Conservation (phyloP, 768 basidiomycete genomes). For the Galerina sulciceps region DNA sequence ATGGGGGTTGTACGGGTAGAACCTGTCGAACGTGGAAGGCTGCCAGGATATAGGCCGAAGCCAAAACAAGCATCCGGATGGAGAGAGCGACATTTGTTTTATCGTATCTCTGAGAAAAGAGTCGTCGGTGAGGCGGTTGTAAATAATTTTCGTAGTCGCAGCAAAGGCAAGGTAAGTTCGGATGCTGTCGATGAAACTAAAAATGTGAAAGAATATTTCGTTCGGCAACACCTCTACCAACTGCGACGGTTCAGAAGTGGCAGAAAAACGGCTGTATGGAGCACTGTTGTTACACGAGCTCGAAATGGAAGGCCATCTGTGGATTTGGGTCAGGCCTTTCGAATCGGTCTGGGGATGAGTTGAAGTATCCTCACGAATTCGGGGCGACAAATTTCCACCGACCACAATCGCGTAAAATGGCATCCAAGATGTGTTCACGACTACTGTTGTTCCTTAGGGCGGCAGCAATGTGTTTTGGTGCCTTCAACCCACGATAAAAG, state of each 20-base stretch:
- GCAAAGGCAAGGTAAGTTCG: neutral
- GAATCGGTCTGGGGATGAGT: neutral
- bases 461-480: neutral
- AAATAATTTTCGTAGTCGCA: neutral
- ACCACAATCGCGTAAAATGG: conserved; percentile 6
- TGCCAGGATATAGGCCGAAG: neutral
- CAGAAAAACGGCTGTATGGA: neutral
- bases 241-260: neutral
- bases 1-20: no score
- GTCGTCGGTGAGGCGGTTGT: neutral
- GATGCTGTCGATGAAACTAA: neutral
- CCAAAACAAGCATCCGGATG: conserved; percentile 2
- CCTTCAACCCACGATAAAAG: neutral
- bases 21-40: neutral
- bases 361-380: neutral
- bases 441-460: neutral
- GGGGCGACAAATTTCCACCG: conserved; percentile 11
- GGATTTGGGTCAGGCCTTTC: no score
- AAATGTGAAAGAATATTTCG: neutral
- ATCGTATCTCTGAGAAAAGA: neutral
- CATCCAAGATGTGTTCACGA: neutral
- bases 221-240: neutral
- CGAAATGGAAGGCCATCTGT: neutral
- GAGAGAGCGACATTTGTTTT: neutral
- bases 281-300: no score